Conservation (phyloP, 2,329 filamentous ascomycete species). For the Exutisphaerella laricina region DNA sequence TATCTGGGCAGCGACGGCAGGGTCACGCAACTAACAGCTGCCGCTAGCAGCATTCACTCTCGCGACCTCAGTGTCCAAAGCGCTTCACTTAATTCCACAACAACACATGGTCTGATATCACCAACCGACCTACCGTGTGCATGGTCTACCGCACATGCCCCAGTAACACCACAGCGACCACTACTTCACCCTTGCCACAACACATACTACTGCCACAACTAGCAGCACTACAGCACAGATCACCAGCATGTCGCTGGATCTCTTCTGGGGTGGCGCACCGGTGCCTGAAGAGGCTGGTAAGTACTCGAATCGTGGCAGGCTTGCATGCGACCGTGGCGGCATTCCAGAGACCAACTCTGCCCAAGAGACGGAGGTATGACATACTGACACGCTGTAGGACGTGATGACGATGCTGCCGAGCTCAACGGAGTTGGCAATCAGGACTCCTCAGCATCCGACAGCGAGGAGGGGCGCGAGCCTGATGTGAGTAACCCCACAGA, state of each 20-base stretch:
- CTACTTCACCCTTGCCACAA: neutral
- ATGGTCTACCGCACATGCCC: too few relatives aligned
- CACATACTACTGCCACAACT: neutral
- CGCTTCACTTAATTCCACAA: too few relatives aligned
- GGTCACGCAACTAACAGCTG: too few relatives aligned
- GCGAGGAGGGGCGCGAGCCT: conserved; percentile 1
- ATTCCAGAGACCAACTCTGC: neutral
- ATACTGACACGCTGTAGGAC: conserved; percentile 7
- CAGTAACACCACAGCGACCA: neutral
- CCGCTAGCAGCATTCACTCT: too few relatives aligned
- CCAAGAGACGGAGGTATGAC: neutral
- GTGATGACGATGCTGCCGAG: conserved; percentile 7
- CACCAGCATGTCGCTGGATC: conserved; percentile 10
- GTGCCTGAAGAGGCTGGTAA: conserved; percentile 12
- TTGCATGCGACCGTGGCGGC: conserved; percentile 1
- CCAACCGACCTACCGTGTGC: too few relatives aligned
- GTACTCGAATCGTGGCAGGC: neutral
- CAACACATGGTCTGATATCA: too few relatives aligned
- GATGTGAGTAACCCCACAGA: conserved; percentile 8
- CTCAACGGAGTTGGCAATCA: conserved; percentile 7
- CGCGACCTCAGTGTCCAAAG: too few relatives aligned
- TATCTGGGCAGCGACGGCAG: too few relatives aligned
- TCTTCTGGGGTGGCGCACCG: conserved; percentile 20
- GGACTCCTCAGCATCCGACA: neutral
- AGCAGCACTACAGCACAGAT: neutral